Evolutionary conservation across 768 basidiomycete species (phyloP), one percentile per base, ranked within the genome.

Genomic region (Pulveroboletus sp.): DNA sequence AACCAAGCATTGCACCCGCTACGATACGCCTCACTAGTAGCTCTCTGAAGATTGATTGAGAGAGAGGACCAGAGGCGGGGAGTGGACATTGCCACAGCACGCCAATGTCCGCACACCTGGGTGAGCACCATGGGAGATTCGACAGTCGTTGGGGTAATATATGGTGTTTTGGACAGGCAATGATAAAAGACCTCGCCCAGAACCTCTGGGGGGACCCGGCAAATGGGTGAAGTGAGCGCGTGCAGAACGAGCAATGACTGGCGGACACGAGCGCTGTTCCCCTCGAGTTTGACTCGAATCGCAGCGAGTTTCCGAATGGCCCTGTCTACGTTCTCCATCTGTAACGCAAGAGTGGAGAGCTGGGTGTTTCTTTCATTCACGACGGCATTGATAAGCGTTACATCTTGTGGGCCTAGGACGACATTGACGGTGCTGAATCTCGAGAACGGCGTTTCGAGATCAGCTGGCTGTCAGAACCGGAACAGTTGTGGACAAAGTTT

Each of bases 61-160:
- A 68, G 46, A 24, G 69, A 68, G 8, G 58, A 56, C 68, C 68
- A 69, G 24, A 71, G 63, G 28, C 47, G 51, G 17, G 69, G 68
- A 10, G 69, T 66, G 11, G 66, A 57, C 13, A 66, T 26, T 11
- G 65, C 59, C 9, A 70, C 62, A 15, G 49, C 55, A 28, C 64
- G 67, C 68, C 68, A 69, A n/a, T 49, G 56, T 42, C 54, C 59
- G 41, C 66, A 69, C 21, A 69, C 62, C 10, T 39, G 57, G 26
- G 57, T 56, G 39, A 69, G 53, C 31, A 68, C 50, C 51, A 69
- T 45, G 21, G 66, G 68, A 28, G 57, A 38, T 24, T 58, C 57
- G 24, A 36, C 31, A 26, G 50, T 46, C 6, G 43, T 50, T 40
- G 68, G 68, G 6, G 57, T 55, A 31, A 58, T 47, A 32, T 68